Base-by-base conservation (phyloP, 768 basidiomycete genomes). In the Boletus coccyginus region DNA sequence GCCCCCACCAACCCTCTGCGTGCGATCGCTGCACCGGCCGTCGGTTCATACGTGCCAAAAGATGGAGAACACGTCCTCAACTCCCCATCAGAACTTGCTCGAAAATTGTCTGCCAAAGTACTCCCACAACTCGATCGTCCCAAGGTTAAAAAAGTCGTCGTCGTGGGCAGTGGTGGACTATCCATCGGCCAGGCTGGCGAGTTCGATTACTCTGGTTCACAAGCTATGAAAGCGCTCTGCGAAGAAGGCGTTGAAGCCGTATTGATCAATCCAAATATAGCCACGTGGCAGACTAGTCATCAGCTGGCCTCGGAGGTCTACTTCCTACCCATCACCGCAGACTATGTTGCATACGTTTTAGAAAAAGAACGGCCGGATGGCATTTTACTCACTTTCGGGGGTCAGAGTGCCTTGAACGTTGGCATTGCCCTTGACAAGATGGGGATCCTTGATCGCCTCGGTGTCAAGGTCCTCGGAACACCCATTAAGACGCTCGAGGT, bases 311-410 rank as follows among this genome's bases (percentile, higher is more conserved):
- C 89, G 2, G 92, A 98, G 71, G 94, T 98, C 63, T 99, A 98
- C 77, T 99, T 98, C 77, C 75, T 99, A 36, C 97, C 97, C 46
- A 85, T 99, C 66, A 98, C 97, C 0, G 76, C 92, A 50, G 97
- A 98, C 73, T 98, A 98, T 73, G 97, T 99, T 60, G 96, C 97
- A 59, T 98, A 98, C 68, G 94, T 99, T 29, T 79, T 98, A 71
- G 97, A 99, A 78, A 97, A 96, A 76, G 97, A 98, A 76, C 82
- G 94, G 10, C 97, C 97, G 0, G 97, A 98, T 69, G 97, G 97
- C 58, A 91, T 99, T 62, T 79, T 99, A 36, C 85, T 99, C 57
- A 98, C 97, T 12, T 98, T 99, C 63, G 97, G 97, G 72, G 97
- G 97, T 19, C 97, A 98, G 73, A 94, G 92, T 61, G 97, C 97